phyloP scores from a whole-genome alignment of 208 protist genomes.

The Crithidia expoeki region DNA sequence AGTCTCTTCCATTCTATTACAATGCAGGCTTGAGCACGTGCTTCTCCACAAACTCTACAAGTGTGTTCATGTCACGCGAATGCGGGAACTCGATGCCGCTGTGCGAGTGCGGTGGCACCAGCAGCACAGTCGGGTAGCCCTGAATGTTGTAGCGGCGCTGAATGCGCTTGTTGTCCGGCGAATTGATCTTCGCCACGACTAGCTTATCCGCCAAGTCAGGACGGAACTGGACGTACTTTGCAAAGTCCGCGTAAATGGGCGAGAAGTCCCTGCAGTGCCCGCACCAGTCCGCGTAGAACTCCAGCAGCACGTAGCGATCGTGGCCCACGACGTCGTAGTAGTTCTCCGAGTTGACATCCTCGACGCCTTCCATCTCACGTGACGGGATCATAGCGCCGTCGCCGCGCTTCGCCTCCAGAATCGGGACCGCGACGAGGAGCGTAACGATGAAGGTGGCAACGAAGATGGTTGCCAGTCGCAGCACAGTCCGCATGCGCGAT shows the following conservation, averaged over 20 bases:
- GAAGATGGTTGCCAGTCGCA: constrained; percentile 11
- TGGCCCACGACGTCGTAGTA: constrained; percentile 51
- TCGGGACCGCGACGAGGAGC: not conserved
- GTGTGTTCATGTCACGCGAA: constrained; percentile 24
- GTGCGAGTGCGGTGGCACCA: constrained; percentile 43
- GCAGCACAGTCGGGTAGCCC: constrained; percentile 51
- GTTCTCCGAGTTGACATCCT: constrained; percentile 39
- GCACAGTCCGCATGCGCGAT: not conserved
- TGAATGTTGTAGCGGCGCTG: constrained; percentile 27
- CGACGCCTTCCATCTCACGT: constrained; percentile 31
- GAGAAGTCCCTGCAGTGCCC: constrained; percentile 50
- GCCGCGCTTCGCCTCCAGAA: not conserved
- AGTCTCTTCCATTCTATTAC: not conserved
- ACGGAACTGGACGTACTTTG: constrained; percentile 17
- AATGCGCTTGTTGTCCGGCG: constrained; percentile 15
- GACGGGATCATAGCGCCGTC: constrained; percentile 1
- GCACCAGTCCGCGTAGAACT: constrained; percentile 91
- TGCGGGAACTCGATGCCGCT: constrained; percentile 35
- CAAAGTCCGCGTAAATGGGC: constrained; percentile 30
- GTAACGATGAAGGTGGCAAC: constrained; percentile 2
- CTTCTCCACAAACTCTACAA: constrained; percentile 36
- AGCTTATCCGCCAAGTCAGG: constrained; percentile 29
- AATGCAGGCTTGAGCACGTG: constrained; percentile 2
- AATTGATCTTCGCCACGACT: constrained; percentile 51
- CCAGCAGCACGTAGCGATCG: constrained; percentile 51